Evolutionary conservation across 2,329 filamentous ascomycete species (phyloP).

Genomic region (Mycosphaerella arachidis): DNA sequence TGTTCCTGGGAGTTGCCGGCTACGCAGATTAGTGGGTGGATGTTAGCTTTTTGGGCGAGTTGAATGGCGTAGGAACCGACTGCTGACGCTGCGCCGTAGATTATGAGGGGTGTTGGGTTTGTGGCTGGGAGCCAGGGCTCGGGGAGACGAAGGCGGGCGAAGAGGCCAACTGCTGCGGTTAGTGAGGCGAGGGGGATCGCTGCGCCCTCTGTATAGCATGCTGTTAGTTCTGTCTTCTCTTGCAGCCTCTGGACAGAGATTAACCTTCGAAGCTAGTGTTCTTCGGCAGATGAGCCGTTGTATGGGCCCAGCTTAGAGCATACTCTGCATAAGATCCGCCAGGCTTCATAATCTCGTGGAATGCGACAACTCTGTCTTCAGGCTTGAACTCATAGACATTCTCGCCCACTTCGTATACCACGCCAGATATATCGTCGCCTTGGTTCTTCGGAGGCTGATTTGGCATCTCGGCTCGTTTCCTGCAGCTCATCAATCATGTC

Average conservation of each 20-base stretch:
- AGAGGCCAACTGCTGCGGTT: constrained; percentile 45
- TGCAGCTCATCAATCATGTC: constrained; percentile 3
- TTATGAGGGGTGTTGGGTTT: constrained; percentile 33
- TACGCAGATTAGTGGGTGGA: constrained; percentile 59
- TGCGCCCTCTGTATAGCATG: constrained; percentile 35
- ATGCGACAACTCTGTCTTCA: constrained; percentile 55
- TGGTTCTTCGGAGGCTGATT: constrained; percentile 23
- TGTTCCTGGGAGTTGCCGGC: constrained; percentile 51
- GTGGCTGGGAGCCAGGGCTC: constrained; percentile 37
- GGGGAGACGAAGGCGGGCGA: constrained; percentile 40
- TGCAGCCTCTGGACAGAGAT: background rate
- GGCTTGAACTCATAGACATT: constrained; percentile 55
- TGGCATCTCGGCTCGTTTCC: constrained; percentile 19
- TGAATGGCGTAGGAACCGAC: constrained; percentile 58
- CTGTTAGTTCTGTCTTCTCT: background rate
- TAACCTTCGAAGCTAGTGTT: constrained; percentile 49
- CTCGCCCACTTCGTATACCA: constrained; percentile 52
- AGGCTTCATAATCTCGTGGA: constrained; percentile 49
- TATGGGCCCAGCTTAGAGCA: constrained; percentile 51
- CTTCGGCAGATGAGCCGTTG: constrained; percentile 53
- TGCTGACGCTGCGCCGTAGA: constrained; percentile 51
- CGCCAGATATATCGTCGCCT: constrained; percentile 36
- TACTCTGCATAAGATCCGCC: constrained; percentile 60
- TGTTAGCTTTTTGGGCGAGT: constrained; percentile 48
- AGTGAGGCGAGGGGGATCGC: constrained; percentile 45